Conservation (phyloP, 2,329 filamentous ascomycete genomes). For the Rhexocercosporidium sp. region DNA sequence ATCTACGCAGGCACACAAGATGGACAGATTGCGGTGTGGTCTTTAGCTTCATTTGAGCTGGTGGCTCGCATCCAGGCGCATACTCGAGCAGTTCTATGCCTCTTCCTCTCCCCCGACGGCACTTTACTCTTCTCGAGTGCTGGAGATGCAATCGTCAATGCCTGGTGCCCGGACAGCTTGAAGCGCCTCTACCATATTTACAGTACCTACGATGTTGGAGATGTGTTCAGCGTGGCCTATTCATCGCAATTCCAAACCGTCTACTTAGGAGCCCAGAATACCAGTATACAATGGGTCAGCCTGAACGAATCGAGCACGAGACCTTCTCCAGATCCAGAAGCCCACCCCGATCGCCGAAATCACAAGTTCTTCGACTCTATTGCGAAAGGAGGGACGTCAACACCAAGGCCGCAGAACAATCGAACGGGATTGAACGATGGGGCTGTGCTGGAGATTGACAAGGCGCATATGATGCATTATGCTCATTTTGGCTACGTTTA, state of each 20-base stretch:
- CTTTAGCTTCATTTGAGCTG: conserved; percentile 84
- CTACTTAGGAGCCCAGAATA: conserved; percentile 93
- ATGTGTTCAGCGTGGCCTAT: conserved; percentile 94
- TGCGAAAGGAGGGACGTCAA: conserved; percentile 80
- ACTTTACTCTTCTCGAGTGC: conserved; percentile 86
- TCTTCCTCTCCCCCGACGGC: conserved; percentile 78
- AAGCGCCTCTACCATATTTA: conserved; percentile 86
- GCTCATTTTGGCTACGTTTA: conserved; percentile 96
- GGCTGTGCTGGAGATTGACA: conserved; percentile 79
- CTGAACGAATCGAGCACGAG: conserved; percentile 67
- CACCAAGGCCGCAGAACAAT: conserved; percentile 62
- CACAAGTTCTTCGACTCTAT: conserved; percentile 96
- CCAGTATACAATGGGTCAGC: conserved; percentile 91
- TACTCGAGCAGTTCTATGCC: conserved; percentile 85
- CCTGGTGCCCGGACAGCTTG: conserved; percentile 83
- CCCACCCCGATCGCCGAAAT: conserved; percentile 76
- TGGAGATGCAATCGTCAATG: conserved; percentile 91
- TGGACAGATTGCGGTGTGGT: conserved; percentile 92
- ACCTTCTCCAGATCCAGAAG: conserved; percentile 65
- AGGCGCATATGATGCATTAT: conserved; percentile 81
- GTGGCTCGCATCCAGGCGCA: conserved; percentile 83
- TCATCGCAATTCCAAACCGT: conserved; percentile 79
- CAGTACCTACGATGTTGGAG: conserved; percentile 91
- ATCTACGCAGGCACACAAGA: conserved; percentile 94
- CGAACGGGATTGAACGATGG: conserved; percentile 58